Evolutionary conservation across 2,329 filamentous ascomycete genomes (phyloP), one percentile per base, ranked within the genome.

Genomic region (Paraphaeosphaeria minitans): DNA sequence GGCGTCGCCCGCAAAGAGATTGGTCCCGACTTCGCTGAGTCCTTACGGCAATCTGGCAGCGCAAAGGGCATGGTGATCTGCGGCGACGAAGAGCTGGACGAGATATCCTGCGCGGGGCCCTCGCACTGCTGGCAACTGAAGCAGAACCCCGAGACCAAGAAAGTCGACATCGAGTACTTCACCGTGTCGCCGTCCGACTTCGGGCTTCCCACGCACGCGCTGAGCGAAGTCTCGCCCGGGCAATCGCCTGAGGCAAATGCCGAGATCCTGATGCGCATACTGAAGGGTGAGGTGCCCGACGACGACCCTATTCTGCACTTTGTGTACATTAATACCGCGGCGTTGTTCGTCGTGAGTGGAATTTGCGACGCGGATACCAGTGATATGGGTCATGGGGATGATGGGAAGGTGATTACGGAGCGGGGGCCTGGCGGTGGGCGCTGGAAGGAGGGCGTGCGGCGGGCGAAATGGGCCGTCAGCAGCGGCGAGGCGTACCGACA

Each of bases 391-490:
- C 80, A 83, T 48, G 91, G 89, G 0, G 92, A 96, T 68, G 90
- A 94, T 69, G 91, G 92, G 0, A 83, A 88, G 43, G 92, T 97
- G 48, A 85, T 96, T 62, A 86, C 80, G 16, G 93, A 98, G 75
- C 83, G 89, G 49, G 94, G 95, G 0, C 93, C 93, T 5, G 93
- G 90, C 12, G 91, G 91, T 14, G 87, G 91, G 57, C 85, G 94
- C 70, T 99, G 95, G 95, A 99, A 96, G 80, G 94, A 97, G 74
- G 95, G 94, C 53, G 86, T 97, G 14, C 83, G 94, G 68, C 85
- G 92, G 73, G 95, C 95, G 16, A 87, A 89, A 68, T 96, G 92
- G 91, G 92, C 92, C 12, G 85, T 99, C 49, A 86, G 88, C 77
- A 97, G 92, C 75, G 93, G 94, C 48, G 87, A 89, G 74, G 92